These are phyloP conservation scores for Delitschia confertaspora DNA, from an alignment of 495 filamentous ascomycete species.

Conservation along the genomic window DNA sequence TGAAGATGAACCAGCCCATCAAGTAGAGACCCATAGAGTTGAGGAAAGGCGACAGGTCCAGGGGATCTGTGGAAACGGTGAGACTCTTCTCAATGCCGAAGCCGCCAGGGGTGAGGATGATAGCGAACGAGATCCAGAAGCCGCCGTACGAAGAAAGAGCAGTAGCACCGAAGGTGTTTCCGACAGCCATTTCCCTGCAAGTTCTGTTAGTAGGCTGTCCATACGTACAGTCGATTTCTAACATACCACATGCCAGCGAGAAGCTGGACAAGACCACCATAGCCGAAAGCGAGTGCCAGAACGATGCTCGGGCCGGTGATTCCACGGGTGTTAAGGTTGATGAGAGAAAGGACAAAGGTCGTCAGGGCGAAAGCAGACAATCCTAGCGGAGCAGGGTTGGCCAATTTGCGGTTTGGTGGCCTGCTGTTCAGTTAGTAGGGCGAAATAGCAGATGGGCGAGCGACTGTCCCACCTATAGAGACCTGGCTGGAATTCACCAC, in stretches of 20 bases:
- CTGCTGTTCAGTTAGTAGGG: constrained; percentile 10
- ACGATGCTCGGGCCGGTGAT: constrained; percentile 39
- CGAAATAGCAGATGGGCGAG: not conserved
- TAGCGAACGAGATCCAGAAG: constrained; percentile 90
- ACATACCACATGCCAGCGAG: constrained; percentile 97
- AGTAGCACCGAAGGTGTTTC: constrained; percentile 94
- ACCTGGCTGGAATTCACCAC: constrained; percentile 95
- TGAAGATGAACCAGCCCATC: constrained; percentile 98
- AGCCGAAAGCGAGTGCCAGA: constrained; percentile 37
- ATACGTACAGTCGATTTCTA: not conserved
- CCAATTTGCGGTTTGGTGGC: constrained; percentile 63
- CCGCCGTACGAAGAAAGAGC: constrained; percentile 94
- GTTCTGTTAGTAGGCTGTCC: not conserved
- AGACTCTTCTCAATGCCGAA: constrained; percentile 49
- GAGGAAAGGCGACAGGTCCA: constrained; percentile 40
- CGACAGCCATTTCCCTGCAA: constrained; percentile 90
- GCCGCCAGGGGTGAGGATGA: constrained; percentile 76
- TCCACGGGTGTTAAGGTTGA: constrained; percentile 66
- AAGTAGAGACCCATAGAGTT: constrained; percentile 79
- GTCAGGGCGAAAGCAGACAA: constrained; percentile 84
- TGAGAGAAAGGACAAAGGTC: constrained; percentile 79
- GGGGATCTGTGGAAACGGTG: no score
- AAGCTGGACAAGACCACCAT: constrained; percentile 76
- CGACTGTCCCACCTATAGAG: constrained; percentile 49
- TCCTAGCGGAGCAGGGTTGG: constrained; percentile 57